Evolutionary conservation across 2,329 filamentous ascomycete genomes (phyloP).

Genomic region (Thyridium curvatum): DNA sequence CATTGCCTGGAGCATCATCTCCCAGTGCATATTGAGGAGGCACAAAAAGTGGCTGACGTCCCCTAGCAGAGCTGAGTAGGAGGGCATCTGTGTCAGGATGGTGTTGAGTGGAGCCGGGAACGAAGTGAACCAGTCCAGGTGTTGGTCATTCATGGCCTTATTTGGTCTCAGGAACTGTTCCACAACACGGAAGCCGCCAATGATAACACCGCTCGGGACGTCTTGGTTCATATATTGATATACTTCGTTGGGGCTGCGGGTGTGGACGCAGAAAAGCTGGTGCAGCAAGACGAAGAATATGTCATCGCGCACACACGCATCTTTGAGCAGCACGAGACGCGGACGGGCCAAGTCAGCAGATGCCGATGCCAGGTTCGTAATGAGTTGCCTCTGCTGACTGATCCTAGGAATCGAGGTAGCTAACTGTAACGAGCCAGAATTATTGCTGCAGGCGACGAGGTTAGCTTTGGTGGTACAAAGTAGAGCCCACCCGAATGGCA

Average conservation of each 20-base stretch:
- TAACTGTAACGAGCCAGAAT: too few species aligned
- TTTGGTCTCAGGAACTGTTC: conserved; percentile 30
- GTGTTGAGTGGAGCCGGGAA: conserved; percentile 24
- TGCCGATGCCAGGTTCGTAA: background rate
- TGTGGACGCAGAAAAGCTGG: conserved; percentile 57
- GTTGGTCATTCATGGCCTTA: conserved; percentile 15
- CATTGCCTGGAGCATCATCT: conserved; percentile 15
- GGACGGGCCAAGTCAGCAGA: conserved; percentile 29
- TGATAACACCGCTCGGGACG: conserved; percentile 17
- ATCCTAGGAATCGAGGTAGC: too few species aligned
- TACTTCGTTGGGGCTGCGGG: conserved; percentile 25
- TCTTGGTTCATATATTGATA: conserved; percentile 26
- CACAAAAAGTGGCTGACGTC: conserved; percentile 38
- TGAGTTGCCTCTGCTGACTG: background rate
- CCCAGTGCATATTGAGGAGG: conserved; percentile 34
- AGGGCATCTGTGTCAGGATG: conserved; percentile 5
- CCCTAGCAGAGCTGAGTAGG: conserved; percentile 12
- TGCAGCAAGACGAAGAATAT: conserved; percentile 59
- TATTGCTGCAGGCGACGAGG: too few species aligned
- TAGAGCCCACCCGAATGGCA: too few species aligned
- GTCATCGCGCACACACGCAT: conserved; percentile 52
- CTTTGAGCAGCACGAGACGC: conserved; percentile 46
- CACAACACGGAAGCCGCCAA: conserved; percentile 26
- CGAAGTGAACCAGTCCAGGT: conserved; percentile 24
- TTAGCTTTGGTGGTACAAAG: too few species aligned